Conservation (phyloP, 768 basidiomycete species). For the Jaapia argillacea region DNA sequence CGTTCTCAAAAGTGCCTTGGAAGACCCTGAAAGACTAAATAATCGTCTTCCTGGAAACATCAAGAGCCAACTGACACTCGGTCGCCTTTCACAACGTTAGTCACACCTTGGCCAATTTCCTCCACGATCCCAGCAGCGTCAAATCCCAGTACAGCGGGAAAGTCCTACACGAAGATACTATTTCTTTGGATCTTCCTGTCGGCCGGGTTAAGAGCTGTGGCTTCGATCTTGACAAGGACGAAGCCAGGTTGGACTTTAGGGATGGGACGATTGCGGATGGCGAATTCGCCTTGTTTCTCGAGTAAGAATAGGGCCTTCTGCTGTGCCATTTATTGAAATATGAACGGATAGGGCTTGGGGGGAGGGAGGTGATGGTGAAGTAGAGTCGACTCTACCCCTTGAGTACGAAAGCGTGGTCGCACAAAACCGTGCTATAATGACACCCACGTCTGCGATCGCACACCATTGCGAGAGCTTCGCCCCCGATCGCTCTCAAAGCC, state of each 20-base stretch:
- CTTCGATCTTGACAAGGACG: conserved; percentile 34
- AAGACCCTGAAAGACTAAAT: no score
- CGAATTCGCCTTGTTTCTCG: conserved; percentile 2
- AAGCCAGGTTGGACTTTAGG: conserved; percentile 36
- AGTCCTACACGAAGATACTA: neutral
- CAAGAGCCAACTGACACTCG: conserved; percentile 8
- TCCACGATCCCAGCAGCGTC: conserved; percentile 14
- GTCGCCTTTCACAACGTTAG: conserved; percentile 14
- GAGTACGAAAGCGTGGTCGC: neutral
- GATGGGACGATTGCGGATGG: conserved; percentile 8
- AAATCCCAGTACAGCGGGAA: neutral
- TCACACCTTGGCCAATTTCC: conserved; percentile 14
- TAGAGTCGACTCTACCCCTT: neutral
- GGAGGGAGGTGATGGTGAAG: neutral
- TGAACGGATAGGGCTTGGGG: neutral
- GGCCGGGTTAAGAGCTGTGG: conserved; percentile 41
- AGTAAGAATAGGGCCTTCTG: conserved; percentile 10
- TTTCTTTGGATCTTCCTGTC: conserved; percentile 39
- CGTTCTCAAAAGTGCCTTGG: conserved; percentile 3
- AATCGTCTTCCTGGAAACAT: no score
- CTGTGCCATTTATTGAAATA: neutral
- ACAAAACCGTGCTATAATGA: neutral
- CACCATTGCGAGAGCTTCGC: neutral
- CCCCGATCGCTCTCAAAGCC: neutral
- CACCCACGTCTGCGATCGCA: neutral